Conservation (phyloP, 2,329 filamentous ascomycete genomes). For the Cordyceps cicadae region DNA sequence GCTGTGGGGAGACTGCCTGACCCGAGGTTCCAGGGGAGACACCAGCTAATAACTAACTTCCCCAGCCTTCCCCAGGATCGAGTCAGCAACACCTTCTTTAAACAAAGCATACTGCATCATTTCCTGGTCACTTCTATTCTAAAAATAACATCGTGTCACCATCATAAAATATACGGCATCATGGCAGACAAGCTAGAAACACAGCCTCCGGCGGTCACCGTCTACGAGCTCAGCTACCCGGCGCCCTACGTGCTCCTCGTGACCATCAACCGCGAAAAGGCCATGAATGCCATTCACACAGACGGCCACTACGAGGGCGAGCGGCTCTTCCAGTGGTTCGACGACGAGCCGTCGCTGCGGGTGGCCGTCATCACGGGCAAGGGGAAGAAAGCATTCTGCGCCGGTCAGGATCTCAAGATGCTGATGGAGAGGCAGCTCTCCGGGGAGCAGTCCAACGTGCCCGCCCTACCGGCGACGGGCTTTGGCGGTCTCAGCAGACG, state of each 20-base stretch:
- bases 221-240: conserved; percentile 33
- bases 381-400: conserved; percentile 45
- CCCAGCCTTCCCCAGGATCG: background rate
- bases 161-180: background rate
- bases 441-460: conserved; percentile 10
- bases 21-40: conserved; percentile 7
- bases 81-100: background rate
- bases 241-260: conserved; percentile 40
- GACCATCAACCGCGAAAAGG: conserved; percentile 41
- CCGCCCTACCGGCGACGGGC: conserved; percentile 31
- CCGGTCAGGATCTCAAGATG: conserved; percentile 47
- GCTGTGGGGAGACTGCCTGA: background rate
- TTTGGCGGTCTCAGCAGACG: conserved; percentile 43
- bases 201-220: conserved; percentile 13
- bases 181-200: conserved; percentile 14
- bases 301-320: conserved; percentile 41
- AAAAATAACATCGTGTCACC: background rate
- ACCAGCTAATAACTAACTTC: background rate
- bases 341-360: conserved; percentile 37
- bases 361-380: conserved; percentile 43
- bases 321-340: conserved; percentile 44
- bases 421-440: conserved; percentile 29
- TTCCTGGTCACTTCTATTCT: background rate
- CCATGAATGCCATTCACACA: conserved; percentile 38
- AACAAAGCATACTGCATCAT: background rate